A percentile compares a stretch with the other conserved stretches of the same genome.
These are phyloP conservation scores for Annulohypoxylon nitens DNA, from an alignment of 495 filamentous ascomycete genomes.

Conservation along the genomic window DNA sequence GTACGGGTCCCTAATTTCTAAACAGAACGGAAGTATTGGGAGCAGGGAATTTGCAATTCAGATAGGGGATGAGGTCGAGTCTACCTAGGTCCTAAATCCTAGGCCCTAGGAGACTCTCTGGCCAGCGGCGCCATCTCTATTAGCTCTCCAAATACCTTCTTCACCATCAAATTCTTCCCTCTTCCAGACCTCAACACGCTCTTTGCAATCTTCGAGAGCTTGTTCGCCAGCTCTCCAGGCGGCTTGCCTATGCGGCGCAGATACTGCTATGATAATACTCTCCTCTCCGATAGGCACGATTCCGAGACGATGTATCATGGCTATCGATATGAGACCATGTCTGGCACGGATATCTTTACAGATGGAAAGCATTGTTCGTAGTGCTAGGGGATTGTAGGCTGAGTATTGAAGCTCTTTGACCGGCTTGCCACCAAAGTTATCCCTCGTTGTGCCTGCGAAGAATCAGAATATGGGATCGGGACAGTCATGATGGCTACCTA, in stretches of 20 bases:
- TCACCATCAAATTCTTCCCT: constrained; percentile 85
- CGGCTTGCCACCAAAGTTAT: constrained; percentile 80
- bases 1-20: background rate
- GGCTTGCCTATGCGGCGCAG: constrained; percentile 84
- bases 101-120: constrained; percentile 49
- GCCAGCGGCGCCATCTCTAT: constrained; percentile 78
- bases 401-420: constrained; percentile 86
- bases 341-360: constrained; percentile 67
- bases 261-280: constrained; percentile 91
- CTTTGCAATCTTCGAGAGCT: constrained; percentile 88
- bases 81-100: no score
- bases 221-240: constrained; percentile 93
- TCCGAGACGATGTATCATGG: constrained; percentile 89
- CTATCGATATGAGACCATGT: constrained; percentile 75
- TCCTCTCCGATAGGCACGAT: constrained; percentile 89
- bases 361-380: constrained; percentile 81
- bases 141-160: constrained; percentile 90
- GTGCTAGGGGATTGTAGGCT: constrained; percentile 80
- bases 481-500: background rate
- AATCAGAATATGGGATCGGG: constrained; percentile 26
- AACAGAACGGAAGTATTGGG: background rate
- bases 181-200: constrained; percentile 94
- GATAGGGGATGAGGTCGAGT: constrained; percentile 29
- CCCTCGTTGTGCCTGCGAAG: constrained; percentile 81
- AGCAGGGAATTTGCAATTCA: background rate